A percentile compares a stretch with the other conserved stretches of the same genome.
Conservation (phyloP, 164 flowering plant species). For the Saururus chinensis region DNA sequence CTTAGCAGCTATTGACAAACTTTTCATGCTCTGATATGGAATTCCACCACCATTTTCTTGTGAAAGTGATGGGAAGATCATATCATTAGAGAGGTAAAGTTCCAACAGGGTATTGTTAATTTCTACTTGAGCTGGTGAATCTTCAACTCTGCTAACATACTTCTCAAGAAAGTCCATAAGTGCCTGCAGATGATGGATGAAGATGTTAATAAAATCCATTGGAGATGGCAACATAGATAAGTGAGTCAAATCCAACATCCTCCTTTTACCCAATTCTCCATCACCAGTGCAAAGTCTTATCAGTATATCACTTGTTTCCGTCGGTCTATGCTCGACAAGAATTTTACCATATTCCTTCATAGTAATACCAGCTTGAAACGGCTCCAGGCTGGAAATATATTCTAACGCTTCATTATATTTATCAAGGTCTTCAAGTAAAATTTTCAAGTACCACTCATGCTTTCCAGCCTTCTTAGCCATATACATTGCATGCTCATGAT, state of each 20-base stretch:
- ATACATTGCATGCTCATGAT: slow-evolving; percentile 99
- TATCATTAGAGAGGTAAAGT: slow-evolving; percentile 72
- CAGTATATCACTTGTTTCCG: slow-evolving; percentile 79
- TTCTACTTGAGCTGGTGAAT: slow-evolving; percentile 91
- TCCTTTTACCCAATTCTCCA: slow-evolving; percentile 37
- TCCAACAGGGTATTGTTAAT: slow-evolving; percentile 92
- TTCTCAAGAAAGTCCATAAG: slow-evolving; percentile 93
- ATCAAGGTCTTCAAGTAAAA: slow-evolving; percentile 91
- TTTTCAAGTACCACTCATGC: slow-evolving; percentile 95
- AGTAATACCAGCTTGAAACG: slow-evolving; percentile 89
- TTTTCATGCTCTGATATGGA: slow-evolving; percentile 16
- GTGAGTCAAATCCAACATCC: slow-evolving; percentile 33
- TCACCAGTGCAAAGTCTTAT: slow-evolving; percentile 87
- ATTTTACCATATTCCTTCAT: slow-evolving; percentile 92
- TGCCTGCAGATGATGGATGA: slow-evolving; percentile 76
- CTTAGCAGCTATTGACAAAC: slow-evolving; percentile 18
- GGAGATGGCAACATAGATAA: slow-evolving; percentile 89
- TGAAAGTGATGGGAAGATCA: slow-evolving; percentile 75
- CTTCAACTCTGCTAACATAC: slow-evolving; percentile 72
- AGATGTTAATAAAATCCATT: slow-evolving; percentile 89
- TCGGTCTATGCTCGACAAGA: slow-evolving; percentile 87
- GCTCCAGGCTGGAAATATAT: slow-evolving; percentile 88
- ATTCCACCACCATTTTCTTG: no score
- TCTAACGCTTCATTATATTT: slow-evolving; percentile 83
- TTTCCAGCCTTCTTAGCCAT: slow-evolving; percentile 93